Percentiles rank a stretch among this genome's conserved stretches.
phyloP scores from a whole-genome alignment of 208 protist genomes.

The Leishmania tarentolae region DNA sequence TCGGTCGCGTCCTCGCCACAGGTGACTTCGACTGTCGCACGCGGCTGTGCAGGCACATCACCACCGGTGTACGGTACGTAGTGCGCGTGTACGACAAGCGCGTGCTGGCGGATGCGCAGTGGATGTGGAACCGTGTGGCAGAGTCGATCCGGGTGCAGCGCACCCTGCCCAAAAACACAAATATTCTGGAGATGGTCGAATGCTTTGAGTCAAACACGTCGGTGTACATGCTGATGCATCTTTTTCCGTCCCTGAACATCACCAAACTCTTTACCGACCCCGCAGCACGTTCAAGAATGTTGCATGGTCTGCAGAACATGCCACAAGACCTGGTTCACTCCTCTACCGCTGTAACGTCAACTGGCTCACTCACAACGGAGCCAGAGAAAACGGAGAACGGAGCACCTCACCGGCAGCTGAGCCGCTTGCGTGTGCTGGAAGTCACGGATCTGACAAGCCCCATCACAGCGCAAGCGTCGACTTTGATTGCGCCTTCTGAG shows the following conservation, averaged over 20 bases:
- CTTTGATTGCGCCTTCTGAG: not conserved
- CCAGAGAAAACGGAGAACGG: not conserved
- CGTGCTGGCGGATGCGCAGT: slow-evolving; percentile 69
- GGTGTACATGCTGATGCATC: slow-evolving; percentile 88
- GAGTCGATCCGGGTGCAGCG: slow-evolving; percentile 84
- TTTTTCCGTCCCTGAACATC: slow-evolving; percentile 72
- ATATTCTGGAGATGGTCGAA: slow-evolving; percentile 87
- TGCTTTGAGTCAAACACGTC: slow-evolving; percentile 83
- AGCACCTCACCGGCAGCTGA: not conserved
- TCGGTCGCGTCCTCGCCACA: slow-evolving; percentile 70
- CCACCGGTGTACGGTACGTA: slow-evolving; percentile 79
- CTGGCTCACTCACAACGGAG: not conserved
- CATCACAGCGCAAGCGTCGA: not conserved
- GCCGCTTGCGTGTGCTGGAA: not conserved
- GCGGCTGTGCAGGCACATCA: slow-evolving; percentile 77
- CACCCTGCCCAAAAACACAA: slow-evolving; percentile 76
- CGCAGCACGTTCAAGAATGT: slow-evolving; percentile 12
- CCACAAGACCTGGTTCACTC: not conserved
- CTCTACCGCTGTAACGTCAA: not conserved
- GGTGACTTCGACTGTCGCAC: slow-evolving; percentile 89
- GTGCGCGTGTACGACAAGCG: slow-evolving; percentile 84
- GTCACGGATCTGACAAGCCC: not conserved
- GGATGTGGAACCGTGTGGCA: slow-evolving; percentile 85
- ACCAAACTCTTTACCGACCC: slow-evolving; percentile 59
- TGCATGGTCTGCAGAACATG: slow-evolving; percentile 14